These are phyloP conservation scores for Ogataea hybrid DNA, from an alignment of 1,139 yeast species.

Conservation along the genomic window DNA sequence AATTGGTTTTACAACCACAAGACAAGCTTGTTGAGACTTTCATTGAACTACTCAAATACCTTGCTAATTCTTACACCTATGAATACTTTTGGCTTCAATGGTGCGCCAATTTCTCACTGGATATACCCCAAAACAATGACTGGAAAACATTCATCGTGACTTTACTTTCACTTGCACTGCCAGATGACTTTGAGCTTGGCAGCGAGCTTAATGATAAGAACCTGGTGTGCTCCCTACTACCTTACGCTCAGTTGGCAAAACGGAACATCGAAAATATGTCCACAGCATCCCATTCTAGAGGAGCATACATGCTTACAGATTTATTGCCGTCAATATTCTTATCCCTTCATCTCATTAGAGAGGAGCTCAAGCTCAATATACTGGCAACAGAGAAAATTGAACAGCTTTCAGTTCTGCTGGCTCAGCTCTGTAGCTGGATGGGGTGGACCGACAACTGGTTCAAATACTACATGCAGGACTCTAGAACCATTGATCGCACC, in stretches of 20 bases:
- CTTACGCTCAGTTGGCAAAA: constrained; percentile 39
- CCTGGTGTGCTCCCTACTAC: constrained; percentile 40
- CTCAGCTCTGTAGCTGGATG: constrained; percentile 64
- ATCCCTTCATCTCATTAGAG: constrained; percentile 72
- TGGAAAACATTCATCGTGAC: constrained; percentile 65
- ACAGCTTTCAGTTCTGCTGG: constrained; percentile 51
- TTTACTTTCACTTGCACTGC: constrained; percentile 46
- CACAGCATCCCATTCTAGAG: constrained; percentile 7
- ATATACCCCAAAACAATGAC: constrained; percentile 42
- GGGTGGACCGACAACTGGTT: constrained; percentile 76
- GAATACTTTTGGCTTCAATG: constrained; percentile 62
- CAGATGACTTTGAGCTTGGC: constrained; percentile 35
- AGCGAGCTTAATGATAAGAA: constrained; percentile 30
- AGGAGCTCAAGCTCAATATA: constrained; percentile 65
- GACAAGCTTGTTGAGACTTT: constrained; percentile 42
- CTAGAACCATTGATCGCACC: constrained; percentile 29
- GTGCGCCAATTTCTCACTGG: constrained; percentile 54
- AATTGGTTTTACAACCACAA: constrained; percentile 47
- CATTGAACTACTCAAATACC: constrained; percentile 47
- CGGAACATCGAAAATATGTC: constrained; percentile 12
- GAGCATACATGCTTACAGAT: constrained; percentile 42
- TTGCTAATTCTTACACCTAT: constrained; percentile 57
- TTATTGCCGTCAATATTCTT: constrained; percentile 62
- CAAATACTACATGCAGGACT: constrained; percentile 47
- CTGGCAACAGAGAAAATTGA: constrained; percentile 39